These are phyloP conservation scores for Henckelia pumila DNA, from an alignment of 257 asterid species.

Conservation along the genomic window DNA sequence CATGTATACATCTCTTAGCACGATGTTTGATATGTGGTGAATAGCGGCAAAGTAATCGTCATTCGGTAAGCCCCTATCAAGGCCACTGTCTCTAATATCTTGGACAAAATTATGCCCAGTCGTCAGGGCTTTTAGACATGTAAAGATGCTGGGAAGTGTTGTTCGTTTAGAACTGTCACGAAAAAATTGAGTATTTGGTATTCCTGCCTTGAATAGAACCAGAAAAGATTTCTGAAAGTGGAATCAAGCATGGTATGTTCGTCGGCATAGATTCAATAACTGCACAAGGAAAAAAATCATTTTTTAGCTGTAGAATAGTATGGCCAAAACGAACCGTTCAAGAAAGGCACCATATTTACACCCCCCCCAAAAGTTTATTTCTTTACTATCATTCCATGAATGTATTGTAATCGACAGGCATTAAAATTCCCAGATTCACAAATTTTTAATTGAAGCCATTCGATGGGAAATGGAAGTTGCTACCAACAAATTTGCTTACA, in stretches of 20 bases:
- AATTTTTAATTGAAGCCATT: too few species aligned
- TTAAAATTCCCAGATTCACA: too few species aligned
- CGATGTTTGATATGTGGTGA: conserved; percentile 91
- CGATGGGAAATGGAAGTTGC: too few species aligned
- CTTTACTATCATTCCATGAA: too few species aligned
- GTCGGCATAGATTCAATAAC: not conserved
- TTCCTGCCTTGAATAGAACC: not conserved
- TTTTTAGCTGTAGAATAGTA: not conserved
- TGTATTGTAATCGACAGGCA: too few species aligned
- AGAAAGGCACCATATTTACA: too few species aligned
- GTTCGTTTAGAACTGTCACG: conserved; percentile 27
- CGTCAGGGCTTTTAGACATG: conserved; percentile 30
- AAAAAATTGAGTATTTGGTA: conserved; percentile 27
- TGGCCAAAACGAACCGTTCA: not conserved
- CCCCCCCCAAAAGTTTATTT: too few species aligned
- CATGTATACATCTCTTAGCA: conserved; percentile 81
- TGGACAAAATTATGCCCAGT: conserved; percentile 30
- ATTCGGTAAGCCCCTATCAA: conserved; percentile 44
- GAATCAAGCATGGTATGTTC: not conserved
- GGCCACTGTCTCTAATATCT: conserved; percentile 23
- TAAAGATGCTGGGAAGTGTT: conserved; percentile 22
- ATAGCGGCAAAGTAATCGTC: conserved; percentile 90
- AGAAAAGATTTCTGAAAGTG: not conserved
- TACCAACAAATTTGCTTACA: too few species aligned
- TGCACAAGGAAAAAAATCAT: not conserved